Evolutionary conservation across 148 eudicot genomes (phyloP), one percentile per base, ranked within the genome.

Genomic region (Mesembryanthemum crystallinum): DNA sequence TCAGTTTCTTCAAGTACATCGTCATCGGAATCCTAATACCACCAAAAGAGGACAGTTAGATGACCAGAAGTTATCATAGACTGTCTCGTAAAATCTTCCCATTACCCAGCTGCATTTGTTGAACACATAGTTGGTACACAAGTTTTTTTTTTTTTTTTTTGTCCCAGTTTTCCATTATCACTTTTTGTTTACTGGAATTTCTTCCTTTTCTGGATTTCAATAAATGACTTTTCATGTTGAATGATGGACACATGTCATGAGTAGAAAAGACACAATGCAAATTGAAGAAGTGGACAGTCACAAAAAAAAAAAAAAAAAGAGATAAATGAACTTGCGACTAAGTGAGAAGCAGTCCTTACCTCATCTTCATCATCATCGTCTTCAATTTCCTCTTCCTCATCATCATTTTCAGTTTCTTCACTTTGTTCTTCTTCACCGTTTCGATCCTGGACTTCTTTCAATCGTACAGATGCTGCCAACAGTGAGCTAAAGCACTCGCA

Each of bases 1-100:
- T 91, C 93, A 39, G 93, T 91, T 84, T 91, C 97, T 80, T 91
- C 97, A 39, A 57, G 88, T 49, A 80, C 77, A 68, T 91, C 90
- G 32, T 88, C 92, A 67, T 90, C 92, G 6, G 96, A 89, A 62
- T 89, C 97, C 96, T 87, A 78, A 55, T 23, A 23, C 61, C 47
- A 67, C 29, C 45, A 29, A 65, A 39, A 35, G 8, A 64, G 39
- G 28, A 39, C 61, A 71, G n/a, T 24, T 33, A 23, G n/a, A 47
- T 74, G 51, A 32, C 58, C 58, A 32, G 21, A 3, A 62, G 25
- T 30, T 67, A 58, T 47, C 18, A 21, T 14, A 23, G 21, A 33
- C 6, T 14, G 8, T 51, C 23, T 51, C 15, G 45, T 43, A 35
- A 10, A 52, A 24, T 24, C 20, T 11, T 28, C 77, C 77, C 62